Evolutionary conservation across 1,139 yeast genomes (phyloP).

Genomic region (Spencermartinsiella ligniputridi): DNA sequence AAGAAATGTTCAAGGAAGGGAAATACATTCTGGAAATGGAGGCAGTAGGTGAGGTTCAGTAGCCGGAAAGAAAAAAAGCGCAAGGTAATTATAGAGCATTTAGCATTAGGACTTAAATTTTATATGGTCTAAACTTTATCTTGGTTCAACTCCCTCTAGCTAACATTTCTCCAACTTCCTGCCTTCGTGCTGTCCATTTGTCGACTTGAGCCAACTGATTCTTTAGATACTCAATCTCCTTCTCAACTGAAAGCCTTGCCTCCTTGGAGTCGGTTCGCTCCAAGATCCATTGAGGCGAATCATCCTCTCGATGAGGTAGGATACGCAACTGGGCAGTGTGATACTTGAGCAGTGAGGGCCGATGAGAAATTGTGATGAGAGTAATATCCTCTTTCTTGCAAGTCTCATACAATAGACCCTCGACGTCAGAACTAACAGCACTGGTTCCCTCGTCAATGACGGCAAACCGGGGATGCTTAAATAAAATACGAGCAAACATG

Average conservation of each 20-base stretch:
- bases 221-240: slow-evolving; percentile 33
- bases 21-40: slow-evolving; percentile 64
- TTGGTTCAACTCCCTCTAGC: neutral
- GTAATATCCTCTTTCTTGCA: slow-evolving; percentile 69
- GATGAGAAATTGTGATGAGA: slow-evolving; percentile 77
- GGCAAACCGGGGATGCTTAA: slow-evolving; percentile 76
- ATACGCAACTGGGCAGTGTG: slow-evolving; percentile 64
- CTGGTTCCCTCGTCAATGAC: slow-evolving; percentile 90
- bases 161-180: slow-evolving; percentile 24
- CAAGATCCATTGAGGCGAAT: slow-evolving; percentile 45
- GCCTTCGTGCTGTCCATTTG: slow-evolving; percentile 30
- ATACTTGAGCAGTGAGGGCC: slow-evolving; percentile 80
- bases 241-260: slow-evolving; percentile 32
- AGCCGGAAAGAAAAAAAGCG: neutral
- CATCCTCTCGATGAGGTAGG: slow-evolving; percentile 50
- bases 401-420: slow-evolving; percentile 78
- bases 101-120: neutral
- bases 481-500: slow-evolving; percentile 82
- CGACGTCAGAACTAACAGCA: slow-evolving; percentile 89
- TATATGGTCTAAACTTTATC: too few species aligned
- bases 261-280: slow-evolving; percentile 30
- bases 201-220: slow-evolving; percentile 31
- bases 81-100: neutral
- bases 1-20: slow-evolving; percentile 72
- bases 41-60: slow-evolving; percentile 8